Conservation (phyloP, 805 yeast species). For the Alloascoidea hylecoeti region DNA sequence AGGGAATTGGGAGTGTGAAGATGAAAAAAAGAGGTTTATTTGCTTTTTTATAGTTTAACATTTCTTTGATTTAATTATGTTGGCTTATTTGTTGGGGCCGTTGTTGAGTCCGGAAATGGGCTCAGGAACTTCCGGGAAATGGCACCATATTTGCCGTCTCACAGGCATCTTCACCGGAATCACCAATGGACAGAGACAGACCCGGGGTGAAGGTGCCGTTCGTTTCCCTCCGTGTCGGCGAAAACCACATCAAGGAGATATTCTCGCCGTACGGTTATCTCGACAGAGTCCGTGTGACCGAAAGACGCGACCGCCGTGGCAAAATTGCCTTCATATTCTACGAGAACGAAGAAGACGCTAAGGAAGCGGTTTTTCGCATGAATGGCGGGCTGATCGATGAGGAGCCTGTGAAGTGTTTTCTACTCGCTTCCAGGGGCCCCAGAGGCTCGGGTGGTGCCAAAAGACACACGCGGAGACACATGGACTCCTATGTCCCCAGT, state of each 20-base stretch:
- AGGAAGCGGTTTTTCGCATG: not conserved
- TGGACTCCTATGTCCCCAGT: not conserved
- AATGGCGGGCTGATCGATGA: not conserved
- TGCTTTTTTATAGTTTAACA: too few relatives aligned
- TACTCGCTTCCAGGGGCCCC: constrained; percentile 1
- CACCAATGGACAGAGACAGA: too few relatives aligned
- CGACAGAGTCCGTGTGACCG: not conserved
- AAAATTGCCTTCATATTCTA: not conserved
- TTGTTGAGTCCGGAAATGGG: not conserved
- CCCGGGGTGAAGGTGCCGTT: too few relatives aligned
- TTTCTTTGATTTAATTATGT: not conserved
- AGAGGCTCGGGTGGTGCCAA: not conserved
- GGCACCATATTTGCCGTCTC: too few relatives aligned
- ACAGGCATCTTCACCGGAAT: too few relatives aligned
- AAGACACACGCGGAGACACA: not conserved
- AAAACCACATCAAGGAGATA: too few relatives aligned
- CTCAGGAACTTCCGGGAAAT: not conserved
- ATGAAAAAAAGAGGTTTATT: not conserved
- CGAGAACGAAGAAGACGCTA: not conserved
- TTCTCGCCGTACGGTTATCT: not conserved
- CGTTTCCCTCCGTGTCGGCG: too few relatives aligned
- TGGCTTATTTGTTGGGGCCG: not conserved
- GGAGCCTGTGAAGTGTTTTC: too few relatives aligned
- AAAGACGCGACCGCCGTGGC: not conserved
- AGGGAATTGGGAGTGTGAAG: constrained; percentile 15